phyloP scores from a whole-genome alignment of 225 moss, liverwort and hornwort genomes.

The Neckera pumila region DNA sequence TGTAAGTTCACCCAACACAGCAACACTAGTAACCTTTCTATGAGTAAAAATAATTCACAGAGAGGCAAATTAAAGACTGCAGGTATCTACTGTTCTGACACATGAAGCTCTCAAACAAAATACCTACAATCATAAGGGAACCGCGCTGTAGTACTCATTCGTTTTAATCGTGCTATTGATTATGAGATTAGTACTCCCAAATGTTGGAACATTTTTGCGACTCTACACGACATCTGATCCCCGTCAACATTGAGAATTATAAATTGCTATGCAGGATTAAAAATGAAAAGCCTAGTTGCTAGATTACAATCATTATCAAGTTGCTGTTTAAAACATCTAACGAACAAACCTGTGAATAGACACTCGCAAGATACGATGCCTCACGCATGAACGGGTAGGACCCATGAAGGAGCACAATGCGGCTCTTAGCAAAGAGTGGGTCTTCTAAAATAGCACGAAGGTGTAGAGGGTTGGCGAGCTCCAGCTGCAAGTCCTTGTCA shows the following conservation, averaged over 20 bases:
- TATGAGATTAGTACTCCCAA: neutral
- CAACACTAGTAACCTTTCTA: neutral
- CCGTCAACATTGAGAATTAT: neutral
- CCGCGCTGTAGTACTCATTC: neutral
- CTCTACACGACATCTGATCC: neutral
- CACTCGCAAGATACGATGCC: conserved; percentile 80
- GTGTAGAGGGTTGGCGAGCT: conserved; percentile 75
- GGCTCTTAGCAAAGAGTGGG: conserved; percentile 42
- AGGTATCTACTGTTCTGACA: neutral
- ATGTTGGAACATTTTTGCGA: neutral
- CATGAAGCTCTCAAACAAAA: neutral
- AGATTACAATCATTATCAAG: neutral
- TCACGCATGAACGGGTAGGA: conserved; percentile 96
- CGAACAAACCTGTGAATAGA: conserved; percentile 64
- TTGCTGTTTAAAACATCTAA: neutral
- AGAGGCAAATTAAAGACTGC: neutral
- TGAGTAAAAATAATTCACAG: neutral
- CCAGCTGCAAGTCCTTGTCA: conserved; percentile 86
- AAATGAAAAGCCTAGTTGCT: neutral
- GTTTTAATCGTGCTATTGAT: neutral
- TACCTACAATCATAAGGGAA: neutral
- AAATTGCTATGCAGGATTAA: neutral
- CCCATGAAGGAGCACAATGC: conserved; percentile 76
- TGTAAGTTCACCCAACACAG: neutral
- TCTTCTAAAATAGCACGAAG: conserved; percentile 84